Base-by-base conservation (phyloP, 2,329 filamentous ascomycete species). In the Tolypocladium ovalisporum region DNA sequence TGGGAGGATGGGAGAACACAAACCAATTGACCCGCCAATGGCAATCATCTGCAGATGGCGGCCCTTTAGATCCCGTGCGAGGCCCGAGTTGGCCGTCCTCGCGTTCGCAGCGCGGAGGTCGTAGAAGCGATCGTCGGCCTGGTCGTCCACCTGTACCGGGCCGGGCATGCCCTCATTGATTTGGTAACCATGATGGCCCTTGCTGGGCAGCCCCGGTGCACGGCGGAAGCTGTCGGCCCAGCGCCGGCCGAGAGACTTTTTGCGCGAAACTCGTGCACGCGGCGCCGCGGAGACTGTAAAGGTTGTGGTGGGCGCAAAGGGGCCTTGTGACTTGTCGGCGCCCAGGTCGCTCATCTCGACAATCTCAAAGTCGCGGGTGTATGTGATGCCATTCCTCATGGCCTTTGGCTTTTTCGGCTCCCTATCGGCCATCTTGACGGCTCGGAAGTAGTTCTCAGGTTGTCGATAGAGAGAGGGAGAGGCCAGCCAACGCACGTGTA, bases 31-130 rank as follows among this genome's bases (percentile, higher is more conserved):
- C 49, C 92, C 92, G 65, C 91, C 91, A 64, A 97, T 96, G 15
- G 93, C 93, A 78, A 97, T 97, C 93, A 97, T 97, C 76, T 97
- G 92, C 68, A 97, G 70, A 76, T 97, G 93, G 53, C 91, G 81
- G 22, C 86, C 85, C 73, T 94, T 94, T 63, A 96, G 74, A 70
- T 85, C 86, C 66, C 91, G 80, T 54, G 88, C 84, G 54, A 97
- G 78, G 10, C 87, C 84, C 52, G 89, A 87, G 62, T 86, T 80
- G 4, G 89, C 88, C 1, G 90, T 92, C 67, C 90, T 86, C 62
- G 89, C 74, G 67, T 89, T 80, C 53, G 82, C 84, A 63, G 74
- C 71, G 36, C 75, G 77, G 54, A 84, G 61, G 64, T 84, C 81
- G 63, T 79, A 84, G 66, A 80, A 80, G 58, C 80, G 77, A 2